phyloP scores from a whole-genome alignment of 2,329 filamentous ascomycete genomes.

The Ophiosphaerella korrae region DNA sequence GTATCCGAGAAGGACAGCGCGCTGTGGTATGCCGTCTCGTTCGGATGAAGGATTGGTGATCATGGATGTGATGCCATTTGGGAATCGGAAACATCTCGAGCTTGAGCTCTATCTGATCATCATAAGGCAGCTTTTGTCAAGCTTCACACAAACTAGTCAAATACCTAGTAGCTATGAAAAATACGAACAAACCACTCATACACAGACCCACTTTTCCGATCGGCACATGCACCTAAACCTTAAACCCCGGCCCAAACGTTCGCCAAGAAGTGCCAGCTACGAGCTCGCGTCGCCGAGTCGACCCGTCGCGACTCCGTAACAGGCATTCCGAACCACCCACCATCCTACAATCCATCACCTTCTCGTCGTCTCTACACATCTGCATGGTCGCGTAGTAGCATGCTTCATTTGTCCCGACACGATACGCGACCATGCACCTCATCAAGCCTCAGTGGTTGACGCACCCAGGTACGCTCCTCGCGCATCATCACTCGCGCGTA shows the following conservation, averaged over 20 bases:
- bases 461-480: conserved; percentile 72
- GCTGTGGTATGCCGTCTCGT: not conserved
- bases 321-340: conserved; percentile 23
- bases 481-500: conserved; percentile 10
- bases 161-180: no score
- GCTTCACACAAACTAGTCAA: no score
- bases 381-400: conserved; percentile 36
- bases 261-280: conserved; percentile 33
- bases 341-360: conserved; percentile 15
- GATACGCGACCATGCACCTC: conserved; percentile 58
- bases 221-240: conserved; percentile 40
- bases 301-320: conserved; percentile 31
- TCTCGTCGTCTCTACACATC: not conserved
- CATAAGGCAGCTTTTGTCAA: no score
- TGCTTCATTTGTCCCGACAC: conserved; percentile 19
- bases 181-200: not conserved
- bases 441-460: conserved; percentile 96
- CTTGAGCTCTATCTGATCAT: no score
- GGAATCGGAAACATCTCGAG: no score
- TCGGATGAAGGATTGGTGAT: not conserved
- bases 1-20: not conserved
- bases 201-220: conserved; percentile 23
- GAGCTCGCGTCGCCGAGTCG: conserved; percentile 40
- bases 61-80: no score
- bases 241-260: conserved; percentile 35